These are phyloP conservation scores for Cyberlindnera petersonii DNA, from an alignment of 805 yeast genomes.

Conservation along the genomic window DNA sequence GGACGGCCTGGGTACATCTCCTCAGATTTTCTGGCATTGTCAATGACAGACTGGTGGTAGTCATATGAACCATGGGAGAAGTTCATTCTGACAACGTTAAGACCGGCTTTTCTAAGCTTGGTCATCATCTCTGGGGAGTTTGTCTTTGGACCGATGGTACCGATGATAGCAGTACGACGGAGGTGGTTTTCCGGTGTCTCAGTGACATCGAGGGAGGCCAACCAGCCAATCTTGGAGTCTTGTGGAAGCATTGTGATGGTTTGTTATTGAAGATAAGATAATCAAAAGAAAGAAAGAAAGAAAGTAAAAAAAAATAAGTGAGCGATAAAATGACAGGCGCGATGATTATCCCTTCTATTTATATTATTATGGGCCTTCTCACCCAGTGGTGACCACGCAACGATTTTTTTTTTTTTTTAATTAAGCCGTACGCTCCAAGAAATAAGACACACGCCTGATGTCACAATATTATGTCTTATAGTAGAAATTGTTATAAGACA, in stretches of 20 bases:
- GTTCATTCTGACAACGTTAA: slow-evolving; percentile 98
- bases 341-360: not conserved
- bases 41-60: slow-evolving; percentile 95
- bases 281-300: too few species aligned
- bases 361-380: not conserved
- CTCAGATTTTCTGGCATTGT: slow-evolving; percentile 94
- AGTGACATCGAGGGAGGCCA: slow-evolving; percentile 25
- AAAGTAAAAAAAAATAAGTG: too few species aligned
- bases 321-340: too few species aligned
- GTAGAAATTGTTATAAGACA: too few species aligned
- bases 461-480: too few species aligned
- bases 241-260: slow-evolving; percentile 15
- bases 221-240: slow-evolving; percentile 29
- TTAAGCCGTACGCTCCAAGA: too few species aligned
- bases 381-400: slow-evolving; percentile 3
- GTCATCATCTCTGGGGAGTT: slow-evolving; percentile 82
- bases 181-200: slow-evolving; percentile 28
- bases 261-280: too few species aligned
- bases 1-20: slow-evolving; percentile 92
- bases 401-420: too few species aligned
- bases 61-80: slow-evolving; percentile 98
- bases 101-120: slow-evolving; percentile 91
- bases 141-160: slow-evolving; percentile 98
- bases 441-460: too few species aligned
- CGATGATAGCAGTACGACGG: slow-evolving; percentile 93